A percentile compares a stretch with the other conserved stretches of the same genome.
Evolutionary conservation across 2,329 filamentous ascomycete species (phyloP).

Genomic region (Nemania serpens): DNA sequence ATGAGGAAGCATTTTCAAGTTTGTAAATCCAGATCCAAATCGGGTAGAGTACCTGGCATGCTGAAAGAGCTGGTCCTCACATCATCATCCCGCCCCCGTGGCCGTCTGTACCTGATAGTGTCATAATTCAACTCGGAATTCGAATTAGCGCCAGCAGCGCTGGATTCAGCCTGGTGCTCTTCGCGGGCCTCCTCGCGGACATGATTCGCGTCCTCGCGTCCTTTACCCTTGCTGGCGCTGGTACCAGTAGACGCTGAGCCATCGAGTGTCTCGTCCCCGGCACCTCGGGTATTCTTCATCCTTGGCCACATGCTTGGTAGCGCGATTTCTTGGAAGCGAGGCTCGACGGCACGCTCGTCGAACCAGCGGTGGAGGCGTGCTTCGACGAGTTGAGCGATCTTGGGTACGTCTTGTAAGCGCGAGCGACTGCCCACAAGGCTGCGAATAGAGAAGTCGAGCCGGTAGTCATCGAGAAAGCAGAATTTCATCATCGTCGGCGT

Average conservation of each 20-base stretch:
- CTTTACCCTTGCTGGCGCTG: slow-evolving; percentile 58
- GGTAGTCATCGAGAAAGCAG: slow-evolving; percentile 88
- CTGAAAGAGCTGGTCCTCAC: slow-evolving; percentile 43
- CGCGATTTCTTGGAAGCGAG: slow-evolving; percentile 84
- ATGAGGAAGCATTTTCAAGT: slow-evolving; percentile 27
- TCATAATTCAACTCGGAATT: slow-evolving; percentile 41
- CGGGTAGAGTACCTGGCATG: slow-evolving; percentile 55
- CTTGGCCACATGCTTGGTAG: slow-evolving; percentile 82
- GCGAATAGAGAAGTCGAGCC: slow-evolving; percentile 79
- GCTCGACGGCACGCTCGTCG: slow-evolving; percentile 83
- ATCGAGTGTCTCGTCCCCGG: slow-evolving; percentile 64
- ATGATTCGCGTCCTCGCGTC: slow-evolving; percentile 58
- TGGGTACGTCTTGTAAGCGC: slow-evolving; percentile 81
- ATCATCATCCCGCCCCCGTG: slow-evolving; percentile 44
- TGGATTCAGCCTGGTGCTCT: slow-evolving; percentile 51
- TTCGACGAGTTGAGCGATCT: slow-evolving; percentile 85
- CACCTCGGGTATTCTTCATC: slow-evolving; percentile 76
- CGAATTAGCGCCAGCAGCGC: slow-evolving; percentile 34
- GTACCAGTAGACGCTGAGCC: slow-evolving; percentile 47
- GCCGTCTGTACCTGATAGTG: slow-evolving; percentile 45
- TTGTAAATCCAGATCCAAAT: slow-evolving; percentile 40
- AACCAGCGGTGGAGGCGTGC: slow-evolving; percentile 83
- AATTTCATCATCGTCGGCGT: slow-evolving; percentile 91
- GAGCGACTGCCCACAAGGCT: slow-evolving; percentile 81
- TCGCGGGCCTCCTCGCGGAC: slow-evolving; percentile 55